Evolutionary conservation across 2,329 filamentous ascomycete species (phyloP).

Genomic region (Alternaria atra): DNA sequence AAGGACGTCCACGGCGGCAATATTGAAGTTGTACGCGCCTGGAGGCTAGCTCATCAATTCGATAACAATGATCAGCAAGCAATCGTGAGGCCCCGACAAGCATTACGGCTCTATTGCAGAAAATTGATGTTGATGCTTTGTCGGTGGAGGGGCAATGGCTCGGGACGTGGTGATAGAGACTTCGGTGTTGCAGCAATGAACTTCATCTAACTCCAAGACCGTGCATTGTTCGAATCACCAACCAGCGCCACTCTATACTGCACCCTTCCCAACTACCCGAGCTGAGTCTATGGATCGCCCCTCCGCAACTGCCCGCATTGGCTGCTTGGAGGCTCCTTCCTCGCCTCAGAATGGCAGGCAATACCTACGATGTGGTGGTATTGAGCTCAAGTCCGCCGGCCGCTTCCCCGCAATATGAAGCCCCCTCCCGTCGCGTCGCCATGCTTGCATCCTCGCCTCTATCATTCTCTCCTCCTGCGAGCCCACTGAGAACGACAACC

Average conservation of each 20-base stretch:
- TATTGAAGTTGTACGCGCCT: neutral
- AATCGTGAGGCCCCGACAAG: neutral
- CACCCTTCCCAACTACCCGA: neutral
- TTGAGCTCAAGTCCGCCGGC: conserved; percentile 47
- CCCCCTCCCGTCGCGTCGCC: conserved; percentile 40
- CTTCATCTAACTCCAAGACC: conserved; percentile 9
- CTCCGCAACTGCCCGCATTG: conserved; percentile 3
- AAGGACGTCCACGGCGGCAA: neutral
- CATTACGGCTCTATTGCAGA: neutral
- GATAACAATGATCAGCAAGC: neutral
- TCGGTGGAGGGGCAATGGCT: conserved; percentile 9
- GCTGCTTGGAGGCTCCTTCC: conserved; percentile 16
- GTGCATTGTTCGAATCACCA: conserved; percentile 8
- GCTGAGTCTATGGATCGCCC: conserved; percentile 9
- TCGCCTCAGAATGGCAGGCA: conserved; percentile 37
- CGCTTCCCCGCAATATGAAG: conserved; percentile 30
- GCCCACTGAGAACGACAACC: conserved; percentile 20
- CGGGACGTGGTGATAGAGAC: conserved; percentile 6
- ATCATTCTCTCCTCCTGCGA: conserved; percentile 32
- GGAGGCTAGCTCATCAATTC: neutral
- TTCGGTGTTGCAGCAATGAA: conserved; percentile 16
- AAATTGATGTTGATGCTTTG: neutral
- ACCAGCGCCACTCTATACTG: neutral
- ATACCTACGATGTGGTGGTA: conserved; percentile 36
- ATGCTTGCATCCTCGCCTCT: conserved; percentile 36